Conservation (phyloP, 75 land plant genomes). For the Azolla pinnata region DNA sequence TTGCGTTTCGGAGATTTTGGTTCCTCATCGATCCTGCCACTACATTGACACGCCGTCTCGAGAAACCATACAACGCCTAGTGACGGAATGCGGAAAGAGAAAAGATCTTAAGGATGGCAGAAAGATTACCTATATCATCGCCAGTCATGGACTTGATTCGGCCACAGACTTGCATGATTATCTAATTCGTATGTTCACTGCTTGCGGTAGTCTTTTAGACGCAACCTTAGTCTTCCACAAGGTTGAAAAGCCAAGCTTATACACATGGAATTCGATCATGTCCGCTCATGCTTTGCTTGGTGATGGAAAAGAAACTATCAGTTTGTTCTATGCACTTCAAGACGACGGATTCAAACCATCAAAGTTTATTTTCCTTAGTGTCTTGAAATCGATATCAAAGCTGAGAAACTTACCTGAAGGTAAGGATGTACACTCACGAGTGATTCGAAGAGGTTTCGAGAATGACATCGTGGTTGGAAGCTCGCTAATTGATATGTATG, state of each 20-base stretch:
- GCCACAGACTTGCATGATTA: slow-evolving; percentile 12
- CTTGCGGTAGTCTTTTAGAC: slow-evolving; percentile 23
- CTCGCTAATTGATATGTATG: slow-evolving; percentile 38
- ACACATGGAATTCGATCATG: slow-evolving; percentile 32
- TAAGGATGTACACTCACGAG: slow-evolving; percentile 30
- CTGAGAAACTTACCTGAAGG: slow-evolving; percentile 22
- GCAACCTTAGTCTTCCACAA: slow-evolving; percentile 21
- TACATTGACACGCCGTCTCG: too few species aligned
- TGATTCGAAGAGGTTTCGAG: slow-evolving; percentile 8
- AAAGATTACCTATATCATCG: slow-evolving; percentile 26
- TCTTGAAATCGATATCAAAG: slow-evolving; percentile 33
- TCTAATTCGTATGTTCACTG: slow-evolving; percentile 24
- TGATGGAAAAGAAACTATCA: slow-evolving; percentile 15
- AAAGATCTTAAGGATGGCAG: slow-evolving; percentile 22
- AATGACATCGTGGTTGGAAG: slow-evolving; percentile 19
- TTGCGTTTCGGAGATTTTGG: too few species aligned
- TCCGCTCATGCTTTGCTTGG: slow-evolving; percentile 25
- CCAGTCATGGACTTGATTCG: slow-evolving; percentile 19
- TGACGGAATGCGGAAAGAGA: slow-evolving; percentile 40
- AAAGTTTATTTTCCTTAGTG: slow-evolving; percentile 15
- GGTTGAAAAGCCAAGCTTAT: slow-evolving; percentile 19
- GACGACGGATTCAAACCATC: slow-evolving; percentile 10
- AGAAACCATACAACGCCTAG: neutral
- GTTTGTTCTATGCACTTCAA: slow-evolving; percentile 17
- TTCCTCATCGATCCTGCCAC: too few species aligned